Conservation (phyloP, 2,329 filamentous ascomycete species). For the Daldinia sp. region DNA sequence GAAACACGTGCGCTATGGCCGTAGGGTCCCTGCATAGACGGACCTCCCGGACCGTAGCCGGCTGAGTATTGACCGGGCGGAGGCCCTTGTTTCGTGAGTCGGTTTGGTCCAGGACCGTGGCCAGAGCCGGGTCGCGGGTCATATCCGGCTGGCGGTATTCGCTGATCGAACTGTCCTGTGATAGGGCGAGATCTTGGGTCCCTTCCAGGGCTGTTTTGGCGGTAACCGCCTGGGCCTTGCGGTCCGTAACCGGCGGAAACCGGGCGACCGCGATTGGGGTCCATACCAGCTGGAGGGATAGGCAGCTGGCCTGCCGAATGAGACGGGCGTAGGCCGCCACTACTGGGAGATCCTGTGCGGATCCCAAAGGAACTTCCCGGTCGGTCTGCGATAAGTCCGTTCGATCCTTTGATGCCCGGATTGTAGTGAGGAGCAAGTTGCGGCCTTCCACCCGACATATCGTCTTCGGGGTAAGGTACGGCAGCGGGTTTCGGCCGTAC, state of each 20-base stretch:
- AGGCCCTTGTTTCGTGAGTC: slow-evolving; percentile 50
- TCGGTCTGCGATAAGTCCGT: slow-evolving; percentile 58
- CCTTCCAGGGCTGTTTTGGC: slow-evolving; percentile 50
- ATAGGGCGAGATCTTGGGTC: slow-evolving; percentile 38
- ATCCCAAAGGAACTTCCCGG: slow-evolving; percentile 64
- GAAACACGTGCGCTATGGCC: slow-evolving; percentile 50
- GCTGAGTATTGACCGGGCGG: slow-evolving; percentile 43
- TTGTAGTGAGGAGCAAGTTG: slow-evolving; percentile 54
- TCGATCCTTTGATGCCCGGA: slow-evolving; percentile 58
- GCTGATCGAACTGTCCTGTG: slow-evolving; percentile 44
- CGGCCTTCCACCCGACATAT: slow-evolving; percentile 47
- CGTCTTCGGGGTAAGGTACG: slow-evolving; percentile 64
- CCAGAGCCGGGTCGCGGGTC: slow-evolving; percentile 36
- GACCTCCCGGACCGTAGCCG: slow-evolving; percentile 40
- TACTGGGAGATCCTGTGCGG: slow-evolving; percentile 53
- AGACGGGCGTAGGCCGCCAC: slow-evolving; percentile 50
- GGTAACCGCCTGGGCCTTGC: slow-evolving; percentile 52
- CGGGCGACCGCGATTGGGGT: slow-evolving; percentile 53
- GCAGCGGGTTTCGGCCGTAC: slow-evolving; percentile 56
- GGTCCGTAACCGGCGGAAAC: slow-evolving; percentile 56
- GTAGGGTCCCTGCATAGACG: slow-evolving; percentile 42
- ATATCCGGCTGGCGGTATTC: slow-evolving; percentile 39
- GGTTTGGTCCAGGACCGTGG: slow-evolving; percentile 48
- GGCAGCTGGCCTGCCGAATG: slow-evolving; percentile 58
- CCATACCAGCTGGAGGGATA: slow-evolving; percentile 52